Percentiles rank a stretch among this genome's conserved stretches.
These are phyloP conservation scores for Iberis amara DNA, from an alignment of 441 rosid species.

Conservation along the genomic window DNA sequence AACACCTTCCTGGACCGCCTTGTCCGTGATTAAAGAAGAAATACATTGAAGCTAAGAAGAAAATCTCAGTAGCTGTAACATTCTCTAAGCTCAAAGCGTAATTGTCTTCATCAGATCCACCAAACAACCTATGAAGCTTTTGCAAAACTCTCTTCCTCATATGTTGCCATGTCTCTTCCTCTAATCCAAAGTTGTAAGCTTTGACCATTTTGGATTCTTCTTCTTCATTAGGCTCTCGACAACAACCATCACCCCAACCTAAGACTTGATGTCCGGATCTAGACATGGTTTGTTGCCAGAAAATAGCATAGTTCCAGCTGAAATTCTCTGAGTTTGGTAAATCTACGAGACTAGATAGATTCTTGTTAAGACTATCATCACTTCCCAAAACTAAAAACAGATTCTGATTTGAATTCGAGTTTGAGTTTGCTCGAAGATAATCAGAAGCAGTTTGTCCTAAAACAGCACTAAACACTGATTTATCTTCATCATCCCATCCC, in stretches of 20 bases:
- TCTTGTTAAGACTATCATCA: slow-evolving; percentile 68
- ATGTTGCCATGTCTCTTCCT: slow-evolving; percentile 64
- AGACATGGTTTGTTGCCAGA: slow-evolving; percentile 85
- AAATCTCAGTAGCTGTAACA: slow-evolving; percentile 90
- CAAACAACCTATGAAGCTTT: slow-evolving; percentile 66
- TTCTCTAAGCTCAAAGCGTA: slow-evolving; percentile 74
- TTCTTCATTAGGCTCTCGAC: slow-evolving; percentile 72
- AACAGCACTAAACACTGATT: slow-evolving; percentile 53
- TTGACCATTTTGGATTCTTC: slow-evolving; percentile 46
- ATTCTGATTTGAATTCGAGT: slow-evolving; percentile 59
- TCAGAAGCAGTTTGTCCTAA: slow-evolving; percentile 73
- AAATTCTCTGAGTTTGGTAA: slow-evolving; percentile 60
- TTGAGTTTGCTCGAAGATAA: slow-evolving; percentile 64
- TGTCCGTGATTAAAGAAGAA: slow-evolving; percentile 77
- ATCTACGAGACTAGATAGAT: slow-evolving; percentile 88
- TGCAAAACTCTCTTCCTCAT: slow-evolving; percentile 82
- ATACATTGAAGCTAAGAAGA: slow-evolving; percentile 94
- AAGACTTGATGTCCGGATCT: slow-evolving; percentile 76
- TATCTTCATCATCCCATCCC: slow-evolving; percentile 72
- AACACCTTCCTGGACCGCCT: slow-evolving; percentile 87
- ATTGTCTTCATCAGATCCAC: slow-evolving; percentile 83
- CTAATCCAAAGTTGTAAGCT: slow-evolving; percentile 34
- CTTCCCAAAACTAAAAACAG: slow-evolving; percentile 51
- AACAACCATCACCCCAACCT: slow-evolving; percentile 92
- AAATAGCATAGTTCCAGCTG: slow-evolving; percentile 90